Evolutionary conservation across 192 early-diverging fungal genomes (phyloP).

Genomic region (Allomyces arbusculus): DNA sequence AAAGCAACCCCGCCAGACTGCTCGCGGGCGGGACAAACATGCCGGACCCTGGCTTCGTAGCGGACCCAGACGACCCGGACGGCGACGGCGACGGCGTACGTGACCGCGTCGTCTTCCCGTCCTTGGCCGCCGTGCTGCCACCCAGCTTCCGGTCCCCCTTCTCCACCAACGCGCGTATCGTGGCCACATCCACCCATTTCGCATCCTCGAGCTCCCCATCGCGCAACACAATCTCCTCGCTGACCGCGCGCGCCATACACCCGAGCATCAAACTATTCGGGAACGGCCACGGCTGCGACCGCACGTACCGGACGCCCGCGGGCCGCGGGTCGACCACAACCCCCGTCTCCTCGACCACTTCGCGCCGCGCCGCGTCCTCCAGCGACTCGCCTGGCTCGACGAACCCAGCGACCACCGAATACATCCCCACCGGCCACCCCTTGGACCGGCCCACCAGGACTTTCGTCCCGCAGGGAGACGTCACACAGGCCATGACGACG

Average conservation of each 20-base stretch:
- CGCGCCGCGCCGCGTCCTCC: slow-evolving; percentile 6
- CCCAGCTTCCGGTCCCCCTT: background rate
- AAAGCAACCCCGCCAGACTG: background rate
- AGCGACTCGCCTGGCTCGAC: slow-evolving; percentile 9
- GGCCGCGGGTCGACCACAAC: background rate
- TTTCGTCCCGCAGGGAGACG: background rate
- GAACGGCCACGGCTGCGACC: background rate
- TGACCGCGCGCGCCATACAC: background rate
- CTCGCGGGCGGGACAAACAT: background rate
- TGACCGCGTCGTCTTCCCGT: too few species aligned
- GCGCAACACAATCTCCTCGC: background rate
- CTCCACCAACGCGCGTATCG: background rate
- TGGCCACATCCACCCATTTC: background rate
- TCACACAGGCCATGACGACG: slow-evolving; percentile 4
- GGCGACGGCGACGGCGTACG: too few species aligned
- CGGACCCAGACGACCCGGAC: too few species aligned
- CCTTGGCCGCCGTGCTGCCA: too few species aligned
- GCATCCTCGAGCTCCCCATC: background rate
- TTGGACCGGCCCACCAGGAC: slow-evolving; percentile 5
- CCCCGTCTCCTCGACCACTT: slow-evolving; percentile 4
- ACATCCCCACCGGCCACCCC: slow-evolving; percentile 3
- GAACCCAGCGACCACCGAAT: slow-evolving; percentile 8
- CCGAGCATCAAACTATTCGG: background rate
- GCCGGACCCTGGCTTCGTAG: background rate
- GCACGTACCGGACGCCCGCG: background rate